These are phyloP conservation scores for Meira nashicola DNA, from an alignment of 1,284 basidiomycete species.

Conservation along the genomic window DNA sequence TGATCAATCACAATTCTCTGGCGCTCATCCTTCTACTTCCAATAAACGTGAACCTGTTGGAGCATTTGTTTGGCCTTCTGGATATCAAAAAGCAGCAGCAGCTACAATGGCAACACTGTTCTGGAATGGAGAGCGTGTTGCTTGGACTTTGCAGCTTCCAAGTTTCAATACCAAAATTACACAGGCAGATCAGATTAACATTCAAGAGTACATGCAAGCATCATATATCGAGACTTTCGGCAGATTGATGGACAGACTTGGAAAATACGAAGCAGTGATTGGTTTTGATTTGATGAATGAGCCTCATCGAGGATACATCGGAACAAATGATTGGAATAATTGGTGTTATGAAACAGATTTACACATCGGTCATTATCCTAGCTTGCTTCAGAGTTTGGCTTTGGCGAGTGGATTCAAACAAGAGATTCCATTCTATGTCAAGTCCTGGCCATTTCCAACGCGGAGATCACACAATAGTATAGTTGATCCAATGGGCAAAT, in stretches of 20 bases:
- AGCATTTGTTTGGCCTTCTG: conserved; percentile 49
- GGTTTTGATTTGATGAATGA: conserved; percentile 93
- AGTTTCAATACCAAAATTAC: neutral
- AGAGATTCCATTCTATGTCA: conserved; percentile 59
- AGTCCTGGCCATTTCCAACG: conserved; percentile 48
- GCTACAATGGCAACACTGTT: conserved; percentile 54
- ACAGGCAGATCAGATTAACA: conserved; percentile 41
- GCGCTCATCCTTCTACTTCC: neutral
- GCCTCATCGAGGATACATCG: conserved; percentile 87
- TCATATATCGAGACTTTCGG: conserved; percentile 76
- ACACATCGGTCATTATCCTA: conserved; percentile 68
- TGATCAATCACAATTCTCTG: neutral
- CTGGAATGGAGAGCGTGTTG: conserved; percentile 62
- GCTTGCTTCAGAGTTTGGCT: conserved; percentile 45
- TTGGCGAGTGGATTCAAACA: conserved; percentile 38
- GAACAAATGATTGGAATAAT: conserved; percentile 71
- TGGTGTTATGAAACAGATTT: conserved; percentile 74
- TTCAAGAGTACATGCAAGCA: conserved; percentile 79
- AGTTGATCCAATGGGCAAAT: conserved; percentile 35
- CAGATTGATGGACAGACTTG: conserved; percentile 65
- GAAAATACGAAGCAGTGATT: conserved; percentile 70
- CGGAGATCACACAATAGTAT: conserved; percentile 30
- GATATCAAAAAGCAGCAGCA: conserved; percentile 48
- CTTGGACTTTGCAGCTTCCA: conserved; percentile 60
- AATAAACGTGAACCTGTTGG: conserved; percentile 30